phyloP scores from a whole-genome alignment of 2,329 filamentous ascomycete species.

The Diplocarpon rosae region DNA sequence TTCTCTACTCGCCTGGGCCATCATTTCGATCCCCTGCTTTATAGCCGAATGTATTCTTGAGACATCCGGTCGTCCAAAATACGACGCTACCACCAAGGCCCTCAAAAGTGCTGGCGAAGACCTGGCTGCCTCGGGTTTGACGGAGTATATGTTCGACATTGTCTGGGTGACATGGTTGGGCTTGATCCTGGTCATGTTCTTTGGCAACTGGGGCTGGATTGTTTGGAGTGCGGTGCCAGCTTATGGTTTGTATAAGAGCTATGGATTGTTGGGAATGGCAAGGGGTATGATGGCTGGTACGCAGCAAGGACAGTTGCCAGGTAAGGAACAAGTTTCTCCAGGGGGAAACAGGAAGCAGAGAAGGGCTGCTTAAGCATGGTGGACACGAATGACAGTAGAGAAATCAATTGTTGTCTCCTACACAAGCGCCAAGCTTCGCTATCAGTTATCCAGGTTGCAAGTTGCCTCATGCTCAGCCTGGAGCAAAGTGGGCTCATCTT shows the following conservation, averaged over 20 bases:
- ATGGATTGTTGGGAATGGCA: conserved; percentile 26
- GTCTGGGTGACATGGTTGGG: conserved; percentile 89
- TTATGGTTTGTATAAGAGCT: conserved; percentile 27
- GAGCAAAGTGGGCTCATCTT: not conserved
- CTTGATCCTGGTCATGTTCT: conserved; percentile 57
- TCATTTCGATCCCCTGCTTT: conserved; percentile 65
- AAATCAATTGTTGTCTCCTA: no score
- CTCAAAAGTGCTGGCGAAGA: conserved; percentile 76
- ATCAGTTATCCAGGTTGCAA: no score
- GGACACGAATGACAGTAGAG: not conserved
- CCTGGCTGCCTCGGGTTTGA: conserved; percentile 74
- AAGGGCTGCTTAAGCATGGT: conserved; percentile 16
- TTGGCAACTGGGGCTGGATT: conserved; percentile 74
- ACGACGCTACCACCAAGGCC: conserved; percentile 38
- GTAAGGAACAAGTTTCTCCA: conserved; percentile 19
- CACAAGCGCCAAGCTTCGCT: no score
- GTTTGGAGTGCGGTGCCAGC: conserved; percentile 34
- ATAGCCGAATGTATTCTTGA: conserved; percentile 81
- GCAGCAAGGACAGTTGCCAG: conserved; percentile 17
- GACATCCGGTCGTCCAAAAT: conserved; percentile 67
- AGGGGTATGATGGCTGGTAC: conserved; percentile 27
- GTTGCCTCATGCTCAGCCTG: no score
- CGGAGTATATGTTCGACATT: conserved; percentile 97
- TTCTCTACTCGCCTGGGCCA: conserved; percentile 54
- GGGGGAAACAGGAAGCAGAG: conserved; percentile 26